Evolutionary conservation across 345 rosid species (phyloP), one percentile per base, ranked within the genome.

Genomic region (Gynandropsis gynandra): DNA sequence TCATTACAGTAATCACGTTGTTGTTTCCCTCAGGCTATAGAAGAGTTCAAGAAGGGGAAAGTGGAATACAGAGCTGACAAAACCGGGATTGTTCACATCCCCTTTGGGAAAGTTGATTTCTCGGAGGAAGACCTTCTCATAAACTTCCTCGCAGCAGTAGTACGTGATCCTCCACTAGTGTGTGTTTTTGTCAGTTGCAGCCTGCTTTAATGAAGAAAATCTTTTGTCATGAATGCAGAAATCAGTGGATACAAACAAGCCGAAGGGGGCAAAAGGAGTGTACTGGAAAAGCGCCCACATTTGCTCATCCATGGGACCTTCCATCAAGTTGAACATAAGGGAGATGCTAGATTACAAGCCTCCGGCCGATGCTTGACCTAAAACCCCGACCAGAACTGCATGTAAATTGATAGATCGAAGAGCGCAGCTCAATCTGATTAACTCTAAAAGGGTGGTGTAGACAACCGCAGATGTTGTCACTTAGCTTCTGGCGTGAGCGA

Each of bases 251-350:
- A 56, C 83, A 42, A 92, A 92, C 95, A 87, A 79, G 80, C 99
- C 99, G 42, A 69, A 81, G 45, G 99, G 99, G 50, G 99, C 97
- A 1, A 92, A 82, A 70, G 97, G 95, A 65, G 97, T 85, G 54
- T 87, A 92, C 68, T 92, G 99, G 99, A 87, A 78, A 72, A 85
- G 95, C 44, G 85, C 90, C 1, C 81, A 75, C 60, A 64, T 87
- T 58, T 92, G 99, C 78, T 79, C 97, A 3, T 85, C 99, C 2
- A 92, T 92, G 97, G 99, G 99, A 46, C 97, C 97, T 52, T 92
- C 99, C 10, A 79, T 81, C 66, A 74, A 80, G 71, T 66, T 92
- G 69, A 87, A 80, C 67, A 72, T 70, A 54, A 85, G 64, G 83
- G 99, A 87, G 72, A 85, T 92, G 95, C 76, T 87, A 2, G 99